Evolutionary conservation across 129 eudicot genomes (phyloP).

Genomic region (Apium graveolens): DNA sequence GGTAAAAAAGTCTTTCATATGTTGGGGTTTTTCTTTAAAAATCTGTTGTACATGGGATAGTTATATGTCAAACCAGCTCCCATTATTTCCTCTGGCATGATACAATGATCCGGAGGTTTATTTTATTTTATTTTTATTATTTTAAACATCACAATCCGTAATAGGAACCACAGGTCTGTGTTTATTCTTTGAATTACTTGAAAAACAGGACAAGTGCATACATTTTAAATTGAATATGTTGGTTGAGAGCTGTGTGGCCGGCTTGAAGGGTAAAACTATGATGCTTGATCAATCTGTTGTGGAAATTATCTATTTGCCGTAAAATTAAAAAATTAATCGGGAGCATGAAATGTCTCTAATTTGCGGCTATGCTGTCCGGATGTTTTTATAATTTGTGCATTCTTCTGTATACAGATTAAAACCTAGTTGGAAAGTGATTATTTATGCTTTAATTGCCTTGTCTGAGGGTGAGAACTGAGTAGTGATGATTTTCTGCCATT

Average conservation of each 20-base stretch:
- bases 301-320: not conserved
- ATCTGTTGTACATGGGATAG: not conserved
- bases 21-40: not conserved
- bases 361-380: not conserved
- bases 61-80: not conserved
- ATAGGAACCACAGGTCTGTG: conserved; percentile 11
- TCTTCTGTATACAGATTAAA: too few relatives aligned
- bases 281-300: not conserved
- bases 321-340: not conserved
- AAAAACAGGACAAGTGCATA: conserved; percentile 1
- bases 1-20: not conserved
- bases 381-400: too few relatives aligned
- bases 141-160: not conserved
- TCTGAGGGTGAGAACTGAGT: too few relatives aligned
- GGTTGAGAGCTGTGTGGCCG: not conserved
- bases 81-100: not conserved
- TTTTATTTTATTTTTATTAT: not conserved
- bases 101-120: conserved; percentile 4
- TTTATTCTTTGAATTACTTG: conserved; percentile 2
- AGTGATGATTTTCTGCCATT: too few relatives aligned
- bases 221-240: not conserved
- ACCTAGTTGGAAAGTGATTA: too few relatives aligned
- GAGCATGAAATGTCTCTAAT: not conserved
- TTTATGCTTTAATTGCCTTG: too few relatives aligned
- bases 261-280: not conserved